phyloP scores from a whole-genome alignment of 805 yeast genomes.

The Metschnikowia borealis region DNA sequence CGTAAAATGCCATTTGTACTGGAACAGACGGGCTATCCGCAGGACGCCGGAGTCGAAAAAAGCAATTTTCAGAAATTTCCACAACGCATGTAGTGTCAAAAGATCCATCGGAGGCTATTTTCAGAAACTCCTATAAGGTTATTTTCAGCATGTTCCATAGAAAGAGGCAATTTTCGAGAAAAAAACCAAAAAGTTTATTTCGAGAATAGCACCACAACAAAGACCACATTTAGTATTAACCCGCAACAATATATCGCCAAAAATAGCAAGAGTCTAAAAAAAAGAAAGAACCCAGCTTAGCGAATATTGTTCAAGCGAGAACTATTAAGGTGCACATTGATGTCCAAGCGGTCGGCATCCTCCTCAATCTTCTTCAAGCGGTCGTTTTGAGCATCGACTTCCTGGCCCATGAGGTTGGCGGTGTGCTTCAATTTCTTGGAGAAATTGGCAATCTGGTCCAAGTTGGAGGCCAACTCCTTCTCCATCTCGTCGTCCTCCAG shows the following conservation, averaged over 20 bases:
- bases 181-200: background rate
- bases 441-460: slow-evolving; percentile 70
- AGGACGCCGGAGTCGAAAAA: too few species aligned
- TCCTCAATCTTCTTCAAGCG: slow-evolving; percentile 76
- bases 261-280: background rate
- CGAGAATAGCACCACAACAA: background rate
- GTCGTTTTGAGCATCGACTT: slow-evolving; percentile 72
- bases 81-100: too few species aligned
- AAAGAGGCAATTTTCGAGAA: too few species aligned
- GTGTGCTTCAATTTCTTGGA: slow-evolving; percentile 67
- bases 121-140: too few species aligned
- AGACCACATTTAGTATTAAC: background rate
- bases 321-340: slow-evolving; percentile 74
- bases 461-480: slow-evolving; percentile 75
- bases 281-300: slow-evolving; percentile 12
- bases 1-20: too few species aligned
- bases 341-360: slow-evolving; percentile 79
- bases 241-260: background rate
- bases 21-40: too few species aligned
- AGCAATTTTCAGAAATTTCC: too few species aligned
- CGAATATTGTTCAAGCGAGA: slow-evolving; percentile 58
- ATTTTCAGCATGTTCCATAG: too few species aligned
- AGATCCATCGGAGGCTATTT: too few species aligned
- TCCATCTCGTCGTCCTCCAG: slow-evolving; percentile 92
- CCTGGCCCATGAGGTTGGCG: slow-evolving; percentile 71